phyloP scores from a whole-genome alignment of 2,329 filamentous ascomycete species.

The Stemphylium lycopersici region DNA sequence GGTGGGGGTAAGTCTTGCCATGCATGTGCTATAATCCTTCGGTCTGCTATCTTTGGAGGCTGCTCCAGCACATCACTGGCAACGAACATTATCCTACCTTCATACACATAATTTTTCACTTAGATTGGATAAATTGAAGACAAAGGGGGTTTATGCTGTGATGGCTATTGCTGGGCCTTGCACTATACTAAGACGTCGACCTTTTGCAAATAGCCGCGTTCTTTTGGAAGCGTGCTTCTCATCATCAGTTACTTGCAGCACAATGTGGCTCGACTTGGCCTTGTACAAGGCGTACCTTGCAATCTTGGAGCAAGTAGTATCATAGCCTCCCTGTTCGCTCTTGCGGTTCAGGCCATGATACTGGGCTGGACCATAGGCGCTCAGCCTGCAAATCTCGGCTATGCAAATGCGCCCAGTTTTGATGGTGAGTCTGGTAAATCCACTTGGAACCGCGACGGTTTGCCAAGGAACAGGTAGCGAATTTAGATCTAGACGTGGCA shows the following conservation, averaged over 20 bases:
- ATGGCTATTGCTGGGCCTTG: slow-evolving; percentile 20
- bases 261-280: slow-evolving; percentile 6
- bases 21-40: no score
- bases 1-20: no score
- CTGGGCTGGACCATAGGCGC: slow-evolving; percentile 9
- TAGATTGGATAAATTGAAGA: slow-evolving; percentile 8
- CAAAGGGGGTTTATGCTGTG: slow-evolving; percentile 9
- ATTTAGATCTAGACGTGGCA: no score
- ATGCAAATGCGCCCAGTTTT: not conserved
- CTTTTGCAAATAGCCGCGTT: slow-evolving; percentile 15
- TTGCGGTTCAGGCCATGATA: slow-evolving; percentile 16
- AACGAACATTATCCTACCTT: slow-evolving; percentile 21
- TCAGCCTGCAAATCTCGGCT: not conserved
- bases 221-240: slow-evolving; percentile 10
- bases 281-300: not conserved
- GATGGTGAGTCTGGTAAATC: no score
- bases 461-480: no score
- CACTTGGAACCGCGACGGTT: no score
- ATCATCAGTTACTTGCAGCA: slow-evolving; percentile 19
- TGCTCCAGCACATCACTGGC: no score
- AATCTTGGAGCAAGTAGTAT: slow-evolving; percentile 15
- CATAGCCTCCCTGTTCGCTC: slow-evolving; percentile 6
- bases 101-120: slow-evolving; percentile 14
- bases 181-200: slow-evolving; percentile 22
- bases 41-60: no score